These are phyloP conservation scores for Stagonosporopsis rhizophila DNA, from an alignment of 2,329 filamentous ascomycete genomes.

Conservation along the genomic window DNA sequence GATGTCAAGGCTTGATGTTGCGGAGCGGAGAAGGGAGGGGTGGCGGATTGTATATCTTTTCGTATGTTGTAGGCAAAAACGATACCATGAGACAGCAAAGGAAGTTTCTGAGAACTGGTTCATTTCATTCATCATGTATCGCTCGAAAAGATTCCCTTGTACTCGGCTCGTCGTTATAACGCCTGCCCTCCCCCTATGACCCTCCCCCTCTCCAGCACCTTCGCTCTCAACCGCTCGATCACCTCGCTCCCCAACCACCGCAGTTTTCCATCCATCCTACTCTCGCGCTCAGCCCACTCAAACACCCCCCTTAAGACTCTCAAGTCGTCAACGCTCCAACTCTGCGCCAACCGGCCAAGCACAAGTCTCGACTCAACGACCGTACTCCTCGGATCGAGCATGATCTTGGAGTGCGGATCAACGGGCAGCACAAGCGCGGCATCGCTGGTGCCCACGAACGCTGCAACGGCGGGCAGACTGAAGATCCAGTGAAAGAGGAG, in stretches of 20 bases:
- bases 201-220: conserved; percentile 53
- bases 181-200: conserved; percentile 17
- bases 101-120: neutral
- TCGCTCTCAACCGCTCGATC: conserved; percentile 62
- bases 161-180: neutral
- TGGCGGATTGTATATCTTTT: neutral
- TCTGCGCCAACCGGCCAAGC: conserved; percentile 57
- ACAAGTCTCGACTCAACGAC: conserved; percentile 76
- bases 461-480: conserved; percentile 61
- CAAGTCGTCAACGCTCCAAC: conserved; percentile 56
- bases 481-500: conserved; percentile 78
- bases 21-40: neutral
- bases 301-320: conserved; percentile 70
- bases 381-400: conserved; percentile 63
- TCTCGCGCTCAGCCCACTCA: conserved; percentile 65
- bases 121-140: neutral
- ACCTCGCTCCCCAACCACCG: conserved; percentile 65
- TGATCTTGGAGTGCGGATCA: conserved; percentile 53
- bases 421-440: conserved; percentile 53
- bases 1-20: conserved; percentile 27
- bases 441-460: conserved; percentile 64
- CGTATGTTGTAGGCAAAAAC: neutral
- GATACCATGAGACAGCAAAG: conserved; percentile 2
- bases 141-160: neutral
- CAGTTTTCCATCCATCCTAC: conserved; percentile 47